A percentile compares a stretch with the other conserved stretches of the same genome.
phyloP scores from a whole-genome alignment of 2,329 filamentous ascomycete genomes.

The Cryphonectria nitschkei region DNA sequence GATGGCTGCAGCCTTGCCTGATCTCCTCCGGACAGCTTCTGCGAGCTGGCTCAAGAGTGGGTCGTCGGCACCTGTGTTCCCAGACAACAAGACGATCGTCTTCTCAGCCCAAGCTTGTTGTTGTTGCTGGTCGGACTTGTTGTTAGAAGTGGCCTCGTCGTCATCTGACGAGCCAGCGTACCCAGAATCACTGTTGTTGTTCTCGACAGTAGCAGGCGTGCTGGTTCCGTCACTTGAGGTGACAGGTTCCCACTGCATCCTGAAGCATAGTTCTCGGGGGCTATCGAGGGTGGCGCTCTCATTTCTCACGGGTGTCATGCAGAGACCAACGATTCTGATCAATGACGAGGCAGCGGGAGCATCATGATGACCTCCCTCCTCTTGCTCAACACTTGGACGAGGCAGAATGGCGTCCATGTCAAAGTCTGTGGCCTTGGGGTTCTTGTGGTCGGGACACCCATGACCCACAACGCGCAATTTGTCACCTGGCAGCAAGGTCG shows the following conservation, averaged over 20 bases:
- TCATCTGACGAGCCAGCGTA: slow-evolving; percentile 15
- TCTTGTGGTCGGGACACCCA: slow-evolving; percentile 14
- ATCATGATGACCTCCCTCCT: not conserved
- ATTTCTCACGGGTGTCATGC: slow-evolving; percentile 30
- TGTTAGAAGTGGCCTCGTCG: slow-evolving; percentile 1
- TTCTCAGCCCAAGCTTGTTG: slow-evolving; percentile 6
- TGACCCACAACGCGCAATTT: slow-evolving; percentile 24
- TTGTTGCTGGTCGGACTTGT: not conserved
- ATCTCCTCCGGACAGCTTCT: not conserved
- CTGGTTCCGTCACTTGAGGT: not conserved
- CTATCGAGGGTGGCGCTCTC: not conserved
- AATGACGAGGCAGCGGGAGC: slow-evolving; percentile 3
- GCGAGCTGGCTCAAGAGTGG: not conserved
- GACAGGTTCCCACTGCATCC: slow-evolving; percentile 33
- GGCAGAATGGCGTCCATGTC: slow-evolving; percentile 31
- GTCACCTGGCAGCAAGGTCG: slow-evolving; percentile 3
- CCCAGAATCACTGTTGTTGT: slow-evolving; percentile 8
- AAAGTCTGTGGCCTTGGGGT: slow-evolving; percentile 28
- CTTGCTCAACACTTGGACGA: not conserved
- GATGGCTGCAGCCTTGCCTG: slow-evolving; percentile 17
- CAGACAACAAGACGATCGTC: not conserved
- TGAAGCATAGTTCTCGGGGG: slow-evolving; percentile 35
- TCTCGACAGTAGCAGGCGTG: not conserved
- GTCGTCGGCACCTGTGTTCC: not conserved
- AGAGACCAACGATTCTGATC: slow-evolving; percentile 33